Conservation (phyloP, 768 basidiomycete species). For the Termitomyces sp. region DNA sequence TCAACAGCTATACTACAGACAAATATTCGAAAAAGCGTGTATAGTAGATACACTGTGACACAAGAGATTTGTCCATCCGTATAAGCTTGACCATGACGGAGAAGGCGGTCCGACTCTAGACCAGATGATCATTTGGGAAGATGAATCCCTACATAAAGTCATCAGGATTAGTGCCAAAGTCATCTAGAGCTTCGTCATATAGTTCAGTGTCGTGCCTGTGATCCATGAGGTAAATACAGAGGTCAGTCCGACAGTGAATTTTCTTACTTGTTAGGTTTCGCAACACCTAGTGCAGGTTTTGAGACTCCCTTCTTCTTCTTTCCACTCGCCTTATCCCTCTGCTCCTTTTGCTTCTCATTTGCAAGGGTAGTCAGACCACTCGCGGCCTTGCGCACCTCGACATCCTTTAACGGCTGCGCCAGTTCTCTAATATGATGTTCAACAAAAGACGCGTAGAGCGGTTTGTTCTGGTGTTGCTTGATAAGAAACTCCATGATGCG, state of each 20-base stretch:
- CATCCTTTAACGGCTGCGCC: conserved; percentile 74
- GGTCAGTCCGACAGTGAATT: neutral
- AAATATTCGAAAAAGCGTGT: neutral
- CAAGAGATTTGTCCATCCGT: conserved; percentile 6
- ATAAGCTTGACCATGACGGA: neutral
- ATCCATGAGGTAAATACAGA: conserved; percentile 4
- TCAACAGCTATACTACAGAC: neutral
- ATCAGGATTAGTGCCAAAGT: conserved; percentile 67
- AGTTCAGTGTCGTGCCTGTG: conserved; percentile 68
- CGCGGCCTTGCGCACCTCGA: conserved; percentile 88
- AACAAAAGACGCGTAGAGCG: conserved; percentile 77
- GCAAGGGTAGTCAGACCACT: conserved; percentile 80
- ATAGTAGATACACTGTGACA: neutral
- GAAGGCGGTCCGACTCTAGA: neutral
- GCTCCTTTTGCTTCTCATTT: conserved; percentile 94
- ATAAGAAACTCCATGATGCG: conserved; percentile 71
- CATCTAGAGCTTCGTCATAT: conserved; percentile 90
- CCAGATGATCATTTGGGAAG: neutral
- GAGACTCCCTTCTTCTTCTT: conserved; percentile 82
- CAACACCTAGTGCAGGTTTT: conserved; percentile 74
- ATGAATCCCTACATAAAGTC: conserved; percentile 83
- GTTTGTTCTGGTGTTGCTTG: conserved; percentile 76
- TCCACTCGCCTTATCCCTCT: conserved; percentile 77
- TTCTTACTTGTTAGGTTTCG: conserved; percentile 63
- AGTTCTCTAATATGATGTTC: conserved; percentile 80